phyloP scores from a whole-genome alignment of 371 early-diverging fungal species.

The Batrachochytrium dendrobatidis region DNA sequence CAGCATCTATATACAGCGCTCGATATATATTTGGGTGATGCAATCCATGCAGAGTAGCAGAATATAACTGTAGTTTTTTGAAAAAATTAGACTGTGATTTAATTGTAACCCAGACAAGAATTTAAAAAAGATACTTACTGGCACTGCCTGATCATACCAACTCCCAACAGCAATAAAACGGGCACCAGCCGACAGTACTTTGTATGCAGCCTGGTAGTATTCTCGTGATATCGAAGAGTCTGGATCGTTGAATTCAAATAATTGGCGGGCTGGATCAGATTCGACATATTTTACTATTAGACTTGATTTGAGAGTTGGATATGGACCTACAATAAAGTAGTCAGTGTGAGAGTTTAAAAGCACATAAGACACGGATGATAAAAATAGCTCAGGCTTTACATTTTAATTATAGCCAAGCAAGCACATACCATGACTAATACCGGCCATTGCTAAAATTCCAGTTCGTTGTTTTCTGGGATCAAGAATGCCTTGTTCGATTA shows the following conservation, averaged over 20 bases:
- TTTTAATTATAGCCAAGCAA: too few relatives aligned
- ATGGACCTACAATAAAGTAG: constrained; percentile 49
- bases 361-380: constrained; percentile 8
- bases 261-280: constrained; percentile 81
- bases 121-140: too few relatives aligned
- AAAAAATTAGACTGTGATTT: too few relatives aligned
- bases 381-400: too few relatives aligned
- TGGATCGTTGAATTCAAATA: constrained; percentile 85
- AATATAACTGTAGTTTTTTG: constrained; percentile 69
- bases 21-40: constrained; percentile 80
- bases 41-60: constrained; percentile 75
- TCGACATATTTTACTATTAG: constrained; percentile 80
- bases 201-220: constrained; percentile 62
- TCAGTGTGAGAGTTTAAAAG: neutral
- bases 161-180: constrained; percentile 61
- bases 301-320: constrained; percentile 70
- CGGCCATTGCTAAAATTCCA: constrained; percentile 84
- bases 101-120: too few relatives aligned
- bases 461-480: constrained; percentile 56
- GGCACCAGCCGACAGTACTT: constrained; percentile 57
- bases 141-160: constrained; percentile 92
- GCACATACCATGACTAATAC: constrained; percentile 62
- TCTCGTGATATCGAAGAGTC: constrained; percentile 50
- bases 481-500: constrained; percentile 59
- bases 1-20: constrained; percentile 78